Percentiles rank a stretch among this genome's conserved stretches.
Conservation (phyloP, 2,329 filamentous ascomycete genomes). For the Ophiobolus disseminans region DNA sequence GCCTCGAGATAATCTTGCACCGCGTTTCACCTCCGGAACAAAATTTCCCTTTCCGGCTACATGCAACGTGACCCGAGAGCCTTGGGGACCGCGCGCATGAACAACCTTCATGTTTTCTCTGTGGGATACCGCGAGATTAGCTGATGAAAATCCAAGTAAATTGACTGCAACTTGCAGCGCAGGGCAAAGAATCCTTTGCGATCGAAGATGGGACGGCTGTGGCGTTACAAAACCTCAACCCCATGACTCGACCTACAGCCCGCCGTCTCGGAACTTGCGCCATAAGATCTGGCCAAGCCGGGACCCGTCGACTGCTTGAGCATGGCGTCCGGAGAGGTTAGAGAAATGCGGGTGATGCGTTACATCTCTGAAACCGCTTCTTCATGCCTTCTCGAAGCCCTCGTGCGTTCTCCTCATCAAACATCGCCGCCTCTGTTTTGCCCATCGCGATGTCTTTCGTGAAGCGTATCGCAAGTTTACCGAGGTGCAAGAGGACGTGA, state of each 20-base stretch:
- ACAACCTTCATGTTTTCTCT: too few relatives aligned
- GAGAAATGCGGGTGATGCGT: neutral
- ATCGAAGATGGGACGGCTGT: neutral
- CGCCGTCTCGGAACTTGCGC: constrained; percentile 10
- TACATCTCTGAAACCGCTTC: neutral
- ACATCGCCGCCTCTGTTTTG: neutral
- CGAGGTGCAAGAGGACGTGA: too few relatives aligned
- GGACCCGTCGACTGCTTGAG: constrained; percentile 2
- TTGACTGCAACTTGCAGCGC: neutral
- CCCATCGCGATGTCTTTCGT: too few relatives aligned
- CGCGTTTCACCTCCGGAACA: too few relatives aligned
- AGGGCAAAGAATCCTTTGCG: neutral
- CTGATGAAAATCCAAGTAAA: too few relatives aligned
- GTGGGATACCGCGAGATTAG: too few relatives aligned
- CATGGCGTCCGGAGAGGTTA: constrained; percentile 2
- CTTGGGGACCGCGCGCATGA: too few relatives aligned
- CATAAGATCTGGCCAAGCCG: constrained; percentile 8
- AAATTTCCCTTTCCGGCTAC: too few relatives aligned
- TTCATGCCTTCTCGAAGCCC: constrained; percentile 5
- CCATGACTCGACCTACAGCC: constrained; percentile 3
- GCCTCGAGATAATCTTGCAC: too few relatives aligned
- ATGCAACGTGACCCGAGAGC: too few relatives aligned
- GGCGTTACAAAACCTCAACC: constrained; percentile 1
- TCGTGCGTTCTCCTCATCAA: too few relatives aligned
- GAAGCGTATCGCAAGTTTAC: constrained; percentile 2